Conservation (phyloP, 345 rosid genomes). For the Excoecaria cochinchinensis region DNA sequence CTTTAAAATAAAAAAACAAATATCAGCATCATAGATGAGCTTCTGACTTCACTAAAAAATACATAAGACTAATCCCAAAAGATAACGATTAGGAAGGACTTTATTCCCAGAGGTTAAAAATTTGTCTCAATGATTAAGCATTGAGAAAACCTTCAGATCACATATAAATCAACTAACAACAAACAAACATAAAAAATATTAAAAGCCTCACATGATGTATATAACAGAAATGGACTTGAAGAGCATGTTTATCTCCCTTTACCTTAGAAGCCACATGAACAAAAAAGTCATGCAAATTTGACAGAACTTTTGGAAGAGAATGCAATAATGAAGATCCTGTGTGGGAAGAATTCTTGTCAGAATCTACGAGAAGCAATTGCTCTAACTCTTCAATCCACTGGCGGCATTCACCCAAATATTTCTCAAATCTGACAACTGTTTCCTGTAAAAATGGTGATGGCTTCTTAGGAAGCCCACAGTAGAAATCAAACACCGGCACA, state of each 20-base stretch:
- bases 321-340: constrained; percentile 59
- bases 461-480: constrained; percentile 85
- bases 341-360: constrained; percentile 55
- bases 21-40: background rate
- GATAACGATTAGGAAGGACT: background rate
- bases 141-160: background rate
- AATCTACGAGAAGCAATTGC: constrained; percentile 71
- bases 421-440: constrained; percentile 82
- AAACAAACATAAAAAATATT: constrained; percentile 2
- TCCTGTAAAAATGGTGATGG: constrained; percentile 82
- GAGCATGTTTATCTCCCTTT: constrained; percentile 16
- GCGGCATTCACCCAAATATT: constrained; percentile 71
- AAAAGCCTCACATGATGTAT: background rate
- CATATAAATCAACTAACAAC: background rate
- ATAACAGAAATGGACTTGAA: background rate
- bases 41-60: constrained; percentile 1
- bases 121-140: background rate
- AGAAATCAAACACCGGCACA: constrained; percentile 72
- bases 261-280: constrained; percentile 99
- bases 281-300: constrained; percentile 86
- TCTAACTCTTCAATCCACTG: constrained; percentile 96
- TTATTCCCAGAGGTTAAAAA: background rate
- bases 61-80: background rate
- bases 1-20: background rate
- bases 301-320: constrained; percentile 89